Evolutionary conservation across 108 stramenopile species (phyloP).

Genomic region (Skeletonema costatum): DNA sequence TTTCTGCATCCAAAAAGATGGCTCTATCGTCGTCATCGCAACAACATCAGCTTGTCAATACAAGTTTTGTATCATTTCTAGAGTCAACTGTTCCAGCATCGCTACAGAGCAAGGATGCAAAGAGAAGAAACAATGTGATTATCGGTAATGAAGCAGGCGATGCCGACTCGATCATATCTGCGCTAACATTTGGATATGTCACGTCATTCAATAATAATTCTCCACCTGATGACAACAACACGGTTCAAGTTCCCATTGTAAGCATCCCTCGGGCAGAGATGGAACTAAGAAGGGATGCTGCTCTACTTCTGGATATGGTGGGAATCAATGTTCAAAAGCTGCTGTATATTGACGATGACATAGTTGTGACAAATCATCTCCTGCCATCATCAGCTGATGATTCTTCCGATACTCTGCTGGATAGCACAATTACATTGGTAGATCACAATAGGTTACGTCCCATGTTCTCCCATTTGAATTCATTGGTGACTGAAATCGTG

Average conservation of each 20-base stretch:
- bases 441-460: constrained; percentile 73
- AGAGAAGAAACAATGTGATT: not conserved
- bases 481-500: constrained; percentile 54
- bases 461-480: constrained; percentile 18
- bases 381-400: not conserved
- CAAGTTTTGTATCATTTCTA: not conserved
- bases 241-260: constrained; percentile 20
- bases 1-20: not conserved
- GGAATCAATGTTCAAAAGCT: constrained; percentile 28
- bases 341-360: constrained; percentile 33
- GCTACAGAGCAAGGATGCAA: not conserved
- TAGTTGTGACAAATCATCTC: constrained; percentile 1
- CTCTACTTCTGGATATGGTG: constrained; percentile 31
- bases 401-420: not conserved
- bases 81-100: not conserved
- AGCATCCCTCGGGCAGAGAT: constrained; percentile 36
- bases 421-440: constrained; percentile 55
- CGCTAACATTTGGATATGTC: constrained; percentile 64
- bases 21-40: not conserved
- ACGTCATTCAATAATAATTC: not conserved
- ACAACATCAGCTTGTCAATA: not conserved
- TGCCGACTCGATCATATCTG: constrained; percentile 80
- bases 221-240: not conserved
- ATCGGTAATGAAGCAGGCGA: constrained; percentile 87
- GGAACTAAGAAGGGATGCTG: constrained; percentile 34